phyloP scores from a whole-genome alignment of 2,329 filamentous ascomycete species.

The Venturia pyrina region DNA sequence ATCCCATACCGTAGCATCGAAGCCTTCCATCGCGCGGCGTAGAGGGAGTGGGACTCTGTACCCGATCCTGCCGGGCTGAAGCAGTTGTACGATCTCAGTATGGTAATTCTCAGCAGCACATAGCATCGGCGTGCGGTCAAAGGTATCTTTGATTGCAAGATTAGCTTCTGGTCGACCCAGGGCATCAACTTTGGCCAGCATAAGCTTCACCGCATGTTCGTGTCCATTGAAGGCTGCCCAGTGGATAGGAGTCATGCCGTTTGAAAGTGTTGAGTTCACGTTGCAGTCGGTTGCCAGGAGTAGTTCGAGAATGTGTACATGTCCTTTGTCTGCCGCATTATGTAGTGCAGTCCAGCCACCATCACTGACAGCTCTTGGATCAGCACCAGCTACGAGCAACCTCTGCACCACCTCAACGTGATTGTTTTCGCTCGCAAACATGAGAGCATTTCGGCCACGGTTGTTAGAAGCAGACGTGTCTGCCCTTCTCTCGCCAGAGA shows the following conservation, averaged over 20 bases:
- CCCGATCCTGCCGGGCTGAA: constrained; percentile 32
- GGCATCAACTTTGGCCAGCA: constrained; percentile 20
- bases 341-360: constrained; percentile 20
- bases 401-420: constrained; percentile 24
- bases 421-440: constrained; percentile 20
- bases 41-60: constrained; percentile 26
- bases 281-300: constrained; percentile 12
- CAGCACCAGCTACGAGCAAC: constrained; percentile 23
- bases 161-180: constrained; percentile 23
- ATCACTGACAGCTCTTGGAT: constrained; percentile 17
- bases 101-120: constrained; percentile 31
- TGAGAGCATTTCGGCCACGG: constrained; percentile 27
- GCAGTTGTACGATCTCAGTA: constrained; percentile 30
- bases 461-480: constrained; percentile 25
- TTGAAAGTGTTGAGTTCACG: constrained; percentile 21
- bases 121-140: constrained; percentile 34
- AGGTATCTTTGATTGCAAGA: constrained; percentile 30
- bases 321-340: constrained; percentile 16
- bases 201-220: constrained; percentile 24
- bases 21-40: constrained; percentile 25
- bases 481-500: constrained; percentile 5
- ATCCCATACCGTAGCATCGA: constrained; percentile 30
- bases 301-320: constrained; percentile 6
- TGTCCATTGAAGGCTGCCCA: constrained; percentile 27
- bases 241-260: constrained; percentile 28